Conservation (phyloP, 768 basidiomycete genomes). For the Suillus luteus region DNA sequence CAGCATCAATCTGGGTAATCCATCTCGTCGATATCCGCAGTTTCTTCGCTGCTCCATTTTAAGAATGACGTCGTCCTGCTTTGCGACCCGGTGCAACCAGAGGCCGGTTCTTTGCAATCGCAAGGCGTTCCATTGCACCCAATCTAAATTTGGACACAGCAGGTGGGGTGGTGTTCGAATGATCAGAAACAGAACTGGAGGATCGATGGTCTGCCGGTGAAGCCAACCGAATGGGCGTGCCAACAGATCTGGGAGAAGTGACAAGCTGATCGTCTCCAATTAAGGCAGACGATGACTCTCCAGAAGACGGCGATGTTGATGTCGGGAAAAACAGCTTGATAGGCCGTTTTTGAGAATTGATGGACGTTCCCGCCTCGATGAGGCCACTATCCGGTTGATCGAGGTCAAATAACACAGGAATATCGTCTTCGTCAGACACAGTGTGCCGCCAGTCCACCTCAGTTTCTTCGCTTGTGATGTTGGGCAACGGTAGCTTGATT, state of each 20-base stretch:
- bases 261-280: background rate
- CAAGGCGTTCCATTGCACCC: conserved; percentile 1
- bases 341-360: background rate
- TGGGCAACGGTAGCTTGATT: background rate
- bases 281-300: background rate
- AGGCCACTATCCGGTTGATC: background rate
- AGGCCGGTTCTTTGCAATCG: background rate
- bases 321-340: conserved; percentile 1
- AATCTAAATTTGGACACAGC: background rate
- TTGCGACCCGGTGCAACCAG: conserved; percentile 1
- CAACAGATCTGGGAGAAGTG: background rate
- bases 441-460: background rate
- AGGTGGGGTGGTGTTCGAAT: background rate
- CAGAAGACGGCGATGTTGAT: background rate
- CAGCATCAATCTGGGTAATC: background rate
- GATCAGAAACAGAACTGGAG: background rate
- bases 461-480: background rate
- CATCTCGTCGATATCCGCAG: background rate
- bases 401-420: background rate
- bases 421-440: background rate
- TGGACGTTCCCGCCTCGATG: background rate
- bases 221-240: background rate
- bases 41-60: background rate
- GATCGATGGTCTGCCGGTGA: background rate
- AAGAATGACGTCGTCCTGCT: background rate